Conservation (phyloP, 176 grass and related monocot genomes). For the Metroxylon sagu region DNA sequence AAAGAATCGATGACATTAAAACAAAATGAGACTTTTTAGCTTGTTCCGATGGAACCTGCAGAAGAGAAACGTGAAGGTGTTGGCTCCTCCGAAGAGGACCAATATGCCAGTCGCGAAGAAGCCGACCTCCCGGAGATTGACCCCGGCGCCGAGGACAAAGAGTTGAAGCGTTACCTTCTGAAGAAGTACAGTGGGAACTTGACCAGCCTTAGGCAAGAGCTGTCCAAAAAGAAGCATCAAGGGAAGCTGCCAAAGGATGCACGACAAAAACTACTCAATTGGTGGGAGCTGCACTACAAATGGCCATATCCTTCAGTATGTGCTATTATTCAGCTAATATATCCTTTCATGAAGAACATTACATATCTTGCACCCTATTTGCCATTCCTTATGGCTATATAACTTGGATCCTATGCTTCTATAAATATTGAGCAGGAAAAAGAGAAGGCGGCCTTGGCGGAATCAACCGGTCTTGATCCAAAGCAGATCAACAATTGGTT, state of each 20-base stretch:
- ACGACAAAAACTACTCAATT: slow-evolving; percentile 66
- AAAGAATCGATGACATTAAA: no score
- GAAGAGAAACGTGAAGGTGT: slow-evolving; percentile 44
- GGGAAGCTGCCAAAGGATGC: slow-evolving; percentile 89
- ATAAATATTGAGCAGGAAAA: slow-evolving; percentile 36
- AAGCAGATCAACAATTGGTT: slow-evolving; percentile 99
- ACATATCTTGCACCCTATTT: no score
- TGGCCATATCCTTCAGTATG: slow-evolving; percentile 97
- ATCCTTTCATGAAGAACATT: no score
- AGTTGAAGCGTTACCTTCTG: slow-evolving; percentile 76
- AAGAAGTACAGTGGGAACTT: slow-evolving; percentile 77
- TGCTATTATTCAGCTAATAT: not conserved
- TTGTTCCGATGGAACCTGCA: not conserved
- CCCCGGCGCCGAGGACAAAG: slow-evolving; percentile 51
- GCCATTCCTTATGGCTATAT: no score
- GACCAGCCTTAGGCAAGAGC: slow-evolving; percentile 61
- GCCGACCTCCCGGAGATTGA: slow-evolving; percentile 27
- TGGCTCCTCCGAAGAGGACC: slow-evolving; percentile 66
- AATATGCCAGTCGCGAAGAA: slow-evolving; percentile 43
- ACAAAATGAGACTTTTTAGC: not conserved
- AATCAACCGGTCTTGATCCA: slow-evolving; percentile 80
- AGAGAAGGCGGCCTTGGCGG: slow-evolving; percentile 68
- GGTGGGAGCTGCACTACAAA: slow-evolving; percentile 94
- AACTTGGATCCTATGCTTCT: no score
- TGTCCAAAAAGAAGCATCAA: slow-evolving; percentile 87